Evolutionary conservation across 306 rosid species (phyloP).

Genomic region (Rosa multiflora): DNA sequence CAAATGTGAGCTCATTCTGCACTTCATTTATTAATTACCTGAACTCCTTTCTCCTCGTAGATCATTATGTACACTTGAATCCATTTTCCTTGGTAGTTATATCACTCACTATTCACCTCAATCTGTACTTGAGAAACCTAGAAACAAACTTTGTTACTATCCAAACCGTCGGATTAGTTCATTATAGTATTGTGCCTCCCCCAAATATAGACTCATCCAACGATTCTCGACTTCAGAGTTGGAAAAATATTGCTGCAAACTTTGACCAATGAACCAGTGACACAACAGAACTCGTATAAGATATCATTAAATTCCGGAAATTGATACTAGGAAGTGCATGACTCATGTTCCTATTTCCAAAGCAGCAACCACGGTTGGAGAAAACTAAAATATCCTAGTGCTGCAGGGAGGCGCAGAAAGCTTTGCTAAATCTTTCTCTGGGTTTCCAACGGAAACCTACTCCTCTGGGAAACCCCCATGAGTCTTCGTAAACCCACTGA

Average conservation of each 20-base stretch:
- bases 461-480: not conserved
- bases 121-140: no score
- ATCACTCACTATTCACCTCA: no score
- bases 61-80: no score
- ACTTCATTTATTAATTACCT: not conserved
- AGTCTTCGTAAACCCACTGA: not conserved
- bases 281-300: not conserved
- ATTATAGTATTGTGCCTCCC: no score
- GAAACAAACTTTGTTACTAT: not conserved
- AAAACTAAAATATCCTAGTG: not conserved
- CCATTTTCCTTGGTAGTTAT: no score
- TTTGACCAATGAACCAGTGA: not conserved
- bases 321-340: not conserved
- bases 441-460: not conserved
- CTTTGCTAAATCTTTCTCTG: not conserved
- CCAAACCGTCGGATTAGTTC: no score
- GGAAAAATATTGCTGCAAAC: not conserved
- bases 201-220: no score
- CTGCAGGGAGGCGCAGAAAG: not conserved
- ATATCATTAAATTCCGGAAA: not conserved
- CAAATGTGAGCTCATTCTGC: not conserved
- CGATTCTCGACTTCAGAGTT: no score
- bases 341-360: slow-evolving; percentile 5
- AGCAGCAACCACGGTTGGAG: not conserved
- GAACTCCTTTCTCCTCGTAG: not conserved